A percentile compares a stretch with the other conserved stretches of the same genome.
Conservation (phyloP, 2,329 filamentous ascomycete species). For the Verticillium tricorpus region DNA sequence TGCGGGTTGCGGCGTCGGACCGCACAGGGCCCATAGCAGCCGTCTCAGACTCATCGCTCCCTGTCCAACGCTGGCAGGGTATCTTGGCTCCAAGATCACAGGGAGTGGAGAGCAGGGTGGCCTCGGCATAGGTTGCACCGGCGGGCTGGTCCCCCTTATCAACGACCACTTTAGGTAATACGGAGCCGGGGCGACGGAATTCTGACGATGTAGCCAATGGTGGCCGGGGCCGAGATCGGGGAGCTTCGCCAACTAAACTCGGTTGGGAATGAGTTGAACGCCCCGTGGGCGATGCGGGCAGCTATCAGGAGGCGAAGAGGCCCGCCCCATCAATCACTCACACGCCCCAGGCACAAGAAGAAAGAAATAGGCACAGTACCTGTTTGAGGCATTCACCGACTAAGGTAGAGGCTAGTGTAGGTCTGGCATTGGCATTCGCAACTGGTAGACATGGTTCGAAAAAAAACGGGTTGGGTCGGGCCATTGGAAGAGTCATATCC, state of each 20-base stretch:
- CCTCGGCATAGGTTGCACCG: slow-evolving; percentile 6
- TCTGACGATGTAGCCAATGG: slow-evolving; percentile 7
- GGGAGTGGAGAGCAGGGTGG: not conserved
- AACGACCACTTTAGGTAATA: slow-evolving; percentile 13
- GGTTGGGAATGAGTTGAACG: slow-evolving; percentile 6
- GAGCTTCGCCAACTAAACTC: slow-evolving; percentile 5
- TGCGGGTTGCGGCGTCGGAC: not conserved
- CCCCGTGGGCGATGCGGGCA: slow-evolving; percentile 3
- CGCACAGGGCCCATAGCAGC: not conserved
- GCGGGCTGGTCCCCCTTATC: slow-evolving; percentile 11
- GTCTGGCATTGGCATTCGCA: not conserved
- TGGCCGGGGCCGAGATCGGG: slow-evolving; percentile 14
- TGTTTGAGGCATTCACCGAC: slow-evolving; percentile 1
- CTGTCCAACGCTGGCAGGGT: no score
- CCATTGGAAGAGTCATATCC: slow-evolving; percentile 7
- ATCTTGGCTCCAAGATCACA: not conserved
- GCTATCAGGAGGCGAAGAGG: slow-evolving; percentile 1
- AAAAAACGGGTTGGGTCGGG: not conserved
- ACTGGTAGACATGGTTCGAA: not conserved
- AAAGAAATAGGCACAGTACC: not conserved
- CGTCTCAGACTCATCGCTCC: no score
- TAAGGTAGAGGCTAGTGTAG: slow-evolving; percentile 7
- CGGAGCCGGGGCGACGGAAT: not conserved
- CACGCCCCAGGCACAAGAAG: not conserved
- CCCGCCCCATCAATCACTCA: not conserved